These are phyloP conservation scores for Metschnikowia bowlesiae DNA, from an alignment of 805 yeast genomes.

Conservation along the genomic window DNA sequence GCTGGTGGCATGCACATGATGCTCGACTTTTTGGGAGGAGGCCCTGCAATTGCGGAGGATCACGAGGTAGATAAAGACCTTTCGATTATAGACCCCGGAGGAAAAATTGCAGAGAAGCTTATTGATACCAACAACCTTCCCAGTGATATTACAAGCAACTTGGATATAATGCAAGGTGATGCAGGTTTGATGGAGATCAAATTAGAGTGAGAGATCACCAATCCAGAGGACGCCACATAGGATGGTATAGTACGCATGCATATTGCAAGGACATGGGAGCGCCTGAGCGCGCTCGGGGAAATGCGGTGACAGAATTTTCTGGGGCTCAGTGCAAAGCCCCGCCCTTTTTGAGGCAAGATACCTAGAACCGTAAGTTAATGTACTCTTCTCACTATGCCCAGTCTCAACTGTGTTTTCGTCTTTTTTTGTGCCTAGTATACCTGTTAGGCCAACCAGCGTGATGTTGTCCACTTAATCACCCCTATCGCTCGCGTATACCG, in stretches of 20 bases:
- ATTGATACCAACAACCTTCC: slow-evolving; percentile 55
- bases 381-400: no score
- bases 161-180: slow-evolving; percentile 50
- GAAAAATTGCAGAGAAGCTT: slow-evolving; percentile 42
- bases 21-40: slow-evolving; percentile 81
- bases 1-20: slow-evolving; percentile 88
- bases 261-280: not conserved
- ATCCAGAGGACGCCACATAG: not conserved
- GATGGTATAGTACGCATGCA: not conserved
- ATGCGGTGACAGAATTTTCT: not conserved
- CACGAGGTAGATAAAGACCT: slow-evolving; percentile 39
- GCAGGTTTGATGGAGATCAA: slow-evolving; percentile 37
- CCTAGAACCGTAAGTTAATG: not conserved
- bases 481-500: slow-evolving; percentile 3
- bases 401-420: not conserved
- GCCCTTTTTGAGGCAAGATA: not conserved
- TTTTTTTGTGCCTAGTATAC: not conserved
- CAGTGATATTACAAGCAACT: slow-evolving; percentile 47
- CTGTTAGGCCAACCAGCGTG: not conserved
- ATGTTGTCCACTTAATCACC: not conserved
- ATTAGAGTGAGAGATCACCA: slow-evolving; percentile 8
- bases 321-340: not conserved
- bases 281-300: slow-evolving; percentile 1
- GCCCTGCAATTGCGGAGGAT: slow-evolving; percentile 37
- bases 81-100: slow-evolving; percentile 41